Base-by-base conservation (phyloP, 495 filamentous ascomycete species). In the Hypomontagnella submonticulosa region DNA sequence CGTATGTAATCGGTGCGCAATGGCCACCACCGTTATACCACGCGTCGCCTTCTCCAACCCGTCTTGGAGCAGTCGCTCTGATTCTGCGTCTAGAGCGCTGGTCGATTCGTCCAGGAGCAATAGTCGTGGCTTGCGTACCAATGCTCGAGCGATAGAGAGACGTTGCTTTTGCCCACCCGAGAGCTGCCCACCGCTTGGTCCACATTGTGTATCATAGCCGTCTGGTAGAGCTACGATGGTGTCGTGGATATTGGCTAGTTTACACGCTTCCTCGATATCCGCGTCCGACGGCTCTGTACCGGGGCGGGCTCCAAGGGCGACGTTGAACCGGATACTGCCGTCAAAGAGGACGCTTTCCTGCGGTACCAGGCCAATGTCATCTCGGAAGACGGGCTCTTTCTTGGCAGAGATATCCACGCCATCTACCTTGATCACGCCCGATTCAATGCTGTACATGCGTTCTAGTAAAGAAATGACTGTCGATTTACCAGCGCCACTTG, bases 81-180 rank as follows among this genome's bases (percentile, higher is more conserved):
- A 89, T 40, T 84, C 84, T 6, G 86, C 84, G 70, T 97, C 93
- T 18, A 97, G 75, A 18, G 92, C 90, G 67, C 87, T 89, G 0
- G 92, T 97, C 4, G 89, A 89, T 71, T 97, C 93, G 66, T 97
- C 92, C 44, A 97, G 74, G 33, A 97, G 85, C 43, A 98, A 70
- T 37, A 98, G 83, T 12, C 88, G 87, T 0, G 93, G 90, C 69
- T 96, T 88, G 38, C 92, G 85, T 5, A 98, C 78, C 44, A 89
- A 81, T 4, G 91, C 90, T 52, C 91, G 79, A n/a, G 91, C 91
- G 66, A 95, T 90, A 4, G 90, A 85, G 7, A 92, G 77, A 20
- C 91, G 76, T 70, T 93, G 91, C 64, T 84, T 85, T 72, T 88
- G 84, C 0, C 85, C 86, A 2, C 84, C 85, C 0, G 79, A 83